Base-by-base conservation (phyloP, 768 basidiomycete species). In the Phlegmacium glaucopus region DNA sequence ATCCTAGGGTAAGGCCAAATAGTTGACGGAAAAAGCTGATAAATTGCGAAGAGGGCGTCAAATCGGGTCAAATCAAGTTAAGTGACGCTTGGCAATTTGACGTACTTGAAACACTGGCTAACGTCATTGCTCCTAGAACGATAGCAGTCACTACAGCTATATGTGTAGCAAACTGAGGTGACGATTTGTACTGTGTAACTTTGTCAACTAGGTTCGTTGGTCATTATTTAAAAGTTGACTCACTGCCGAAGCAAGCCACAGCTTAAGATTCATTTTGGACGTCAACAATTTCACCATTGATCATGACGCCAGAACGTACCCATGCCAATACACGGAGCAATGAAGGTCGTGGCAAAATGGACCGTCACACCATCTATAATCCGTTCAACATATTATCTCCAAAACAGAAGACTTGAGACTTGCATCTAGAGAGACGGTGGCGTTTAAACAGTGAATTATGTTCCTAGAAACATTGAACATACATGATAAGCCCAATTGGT, bases 61-160 rank as follows among this genome's bases (percentile, higher is more conserved):
- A 13, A 27, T n/a, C n/a, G n/a, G n/a, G 27, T 15, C 39, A 35
- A 15, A 38, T 43, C 16, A 18, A 28, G 13, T 41, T 32, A 18
- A 13, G 6, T 36, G 18, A 22, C 17, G 10, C 13, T 13, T 17
- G 13, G 30, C 12, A n/a, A n/a, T n/a, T 37, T 25, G 9, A 57
- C 62, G 5, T 39, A 69, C 69, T 66, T 69, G 54, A 71, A 71
- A 44, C 68, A 69, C 42, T 66, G 67, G 45, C 68, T 69, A 22
- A 66, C 66, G 39, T 71, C 69, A 45, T 69, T 69, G 48, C 68
- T 70, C 18, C 65, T 57, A 3, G 60, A 57, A 13, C 62, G 59
- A 50, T 70, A 69, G 49, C 69, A 71, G 50, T 71, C 69, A 39
- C 67, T 67, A 46, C 67, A 69, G 47, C 68, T 70, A 45, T 71